A percentile compares a stretch with the other conserved stretches of the same genome.
phyloP scores from a whole-genome alignment of 1,139 yeast genomes.

The Magnusiomyces tetraspermus region DNA sequence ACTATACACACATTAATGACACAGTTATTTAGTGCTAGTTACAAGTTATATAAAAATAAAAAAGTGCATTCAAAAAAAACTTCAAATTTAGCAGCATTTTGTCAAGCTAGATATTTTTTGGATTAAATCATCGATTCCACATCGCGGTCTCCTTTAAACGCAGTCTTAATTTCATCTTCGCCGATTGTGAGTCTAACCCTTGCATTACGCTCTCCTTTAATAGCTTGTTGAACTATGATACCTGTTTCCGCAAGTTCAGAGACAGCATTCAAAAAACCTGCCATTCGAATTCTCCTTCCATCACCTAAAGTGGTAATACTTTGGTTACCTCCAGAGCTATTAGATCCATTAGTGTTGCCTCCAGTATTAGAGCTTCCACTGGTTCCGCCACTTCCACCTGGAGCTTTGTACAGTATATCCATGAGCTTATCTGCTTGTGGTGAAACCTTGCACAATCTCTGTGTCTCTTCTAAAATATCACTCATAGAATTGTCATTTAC shows the following conservation, averaged over 20 bases:
- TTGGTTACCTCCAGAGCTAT: not conserved
- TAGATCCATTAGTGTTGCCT: not conserved
- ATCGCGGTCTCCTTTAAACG: conserved; percentile 47
- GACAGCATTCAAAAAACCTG: conserved; percentile 45
- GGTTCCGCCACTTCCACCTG: not conserved
- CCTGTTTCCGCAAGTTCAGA: conserved; percentile 74
- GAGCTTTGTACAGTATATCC: conserved; percentile 16
- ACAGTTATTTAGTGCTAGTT: no score
- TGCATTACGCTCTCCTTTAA: conserved; percentile 58
- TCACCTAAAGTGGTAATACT: no score
- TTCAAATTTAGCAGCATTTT: not conserved
- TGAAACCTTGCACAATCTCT: conserved; percentile 37
- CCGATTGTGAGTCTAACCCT: conserved; percentile 57
- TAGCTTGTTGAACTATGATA: conserved; percentile 54
- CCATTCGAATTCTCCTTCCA: conserved; percentile 28
- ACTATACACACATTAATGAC: not conserved
- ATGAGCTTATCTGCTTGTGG: conserved; percentile 20
- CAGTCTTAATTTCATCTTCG: conserved; percentile 56
- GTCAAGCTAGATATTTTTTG: no score
- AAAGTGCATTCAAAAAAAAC: not conserved
- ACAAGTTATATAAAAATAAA: not conserved
- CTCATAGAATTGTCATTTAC: conserved; percentile 63
- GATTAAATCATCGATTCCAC: conserved; percentile 32
- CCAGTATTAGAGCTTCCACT: not conserved
- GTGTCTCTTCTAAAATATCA: conserved; percentile 70